Evolutionary conservation across 371 early-diverging fungal genomes (phyloP).

Genomic region (Batkoa obscura): DNA sequence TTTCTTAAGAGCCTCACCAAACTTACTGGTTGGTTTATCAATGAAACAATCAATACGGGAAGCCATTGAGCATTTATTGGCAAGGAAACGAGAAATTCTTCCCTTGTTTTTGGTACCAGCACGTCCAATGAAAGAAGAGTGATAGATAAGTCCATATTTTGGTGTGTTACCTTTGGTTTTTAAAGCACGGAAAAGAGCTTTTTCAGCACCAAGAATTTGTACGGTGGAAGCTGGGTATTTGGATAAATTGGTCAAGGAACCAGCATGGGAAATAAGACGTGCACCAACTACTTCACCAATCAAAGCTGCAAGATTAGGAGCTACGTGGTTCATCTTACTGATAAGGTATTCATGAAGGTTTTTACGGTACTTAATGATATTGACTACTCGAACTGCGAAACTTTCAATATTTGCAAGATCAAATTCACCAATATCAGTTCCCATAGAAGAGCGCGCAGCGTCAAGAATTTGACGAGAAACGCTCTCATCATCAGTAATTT

Average conservation of each 20-base stretch:
- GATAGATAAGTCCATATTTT: conserved; percentile 97
- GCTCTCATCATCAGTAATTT: conserved; percentile 48
- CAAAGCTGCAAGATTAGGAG: conserved; percentile 82
- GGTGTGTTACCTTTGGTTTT: conserved; percentile 97
- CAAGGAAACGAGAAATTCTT: conserved; percentile 90
- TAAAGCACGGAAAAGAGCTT: conserved; percentile 90
- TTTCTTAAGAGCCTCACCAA: conserved; percentile 82
- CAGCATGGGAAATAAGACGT: conserved; percentile 78
- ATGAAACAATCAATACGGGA: conserved; percentile 94
- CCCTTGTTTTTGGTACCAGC: conserved; percentile 96
- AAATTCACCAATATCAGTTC: conserved; percentile 76
- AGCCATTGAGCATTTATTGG: conserved; percentile 97
- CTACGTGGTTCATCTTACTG: conserved; percentile 73
- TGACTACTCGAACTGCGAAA: conserved; percentile 66
- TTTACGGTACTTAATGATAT: conserved; percentile 66
- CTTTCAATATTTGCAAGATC: conserved; percentile 73
- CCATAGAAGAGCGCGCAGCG: conserved; percentile 85
- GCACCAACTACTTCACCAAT: conserved; percentile 88
- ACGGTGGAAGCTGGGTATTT: conserved; percentile 89
- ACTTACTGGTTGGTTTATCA: conserved; percentile 70
- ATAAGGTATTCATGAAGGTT: conserved; percentile 76
- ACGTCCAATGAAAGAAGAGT: conserved; percentile 87
- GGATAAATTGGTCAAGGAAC: conserved; percentile 75
- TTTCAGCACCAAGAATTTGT: conserved; percentile 96
- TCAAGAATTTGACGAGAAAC: conserved; percentile 27